Base-by-base conservation (phyloP, 2,329 filamentous ascomycete species). In the Trichophyton verrucosum region DNA sequence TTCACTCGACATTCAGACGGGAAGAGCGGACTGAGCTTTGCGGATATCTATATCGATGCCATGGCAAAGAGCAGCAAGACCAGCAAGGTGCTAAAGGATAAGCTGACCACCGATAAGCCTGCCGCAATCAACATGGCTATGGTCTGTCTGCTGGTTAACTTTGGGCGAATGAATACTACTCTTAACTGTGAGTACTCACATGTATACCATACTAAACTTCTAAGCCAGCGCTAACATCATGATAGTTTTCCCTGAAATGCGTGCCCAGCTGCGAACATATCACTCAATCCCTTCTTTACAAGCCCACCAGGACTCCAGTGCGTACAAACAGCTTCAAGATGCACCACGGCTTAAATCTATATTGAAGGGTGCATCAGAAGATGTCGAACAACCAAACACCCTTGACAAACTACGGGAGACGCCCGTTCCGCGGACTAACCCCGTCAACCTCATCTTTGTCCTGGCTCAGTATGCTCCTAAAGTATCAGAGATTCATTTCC, bases 51-150 rank as follows among this genome's bases (percentile, higher is more conserved):
- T 76, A 92, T 99, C 69, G 94, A 97, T 75, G 92, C 94, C 63
- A 97, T 99, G 92, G 91, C 94, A 2, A 85, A 91, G 73, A 99
- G 94, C 77, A 96, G 90, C 80, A 99, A 99, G 80, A 97, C 92
- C 30, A 97, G 94, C 80, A 97, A 97, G 77, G 94, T 99, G 57
- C 80, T 99, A 65, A 90, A 95, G 74, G 94, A 99, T 75, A 97
- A 99, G 78, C 81, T 99, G 65, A 81, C 96, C 69, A 94, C 87
- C 66, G 94, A 99, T 72, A 86, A 89, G 69, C 86, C 90, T 65
- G 91, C 91, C 22, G 94, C 92, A 40, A 91, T 96, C 73, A 92
- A 90, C 70, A 99, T 99, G 94, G 94, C 94, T 59, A 99, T 99
- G 94, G 92, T 99, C 62, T 99, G 94, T 75, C 78, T 99, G 65